These are phyloP conservation scores for Nicotiana obtusifolia DNA, from an alignment of 257 asterid genomes.

Conservation along the genomic window DNA sequence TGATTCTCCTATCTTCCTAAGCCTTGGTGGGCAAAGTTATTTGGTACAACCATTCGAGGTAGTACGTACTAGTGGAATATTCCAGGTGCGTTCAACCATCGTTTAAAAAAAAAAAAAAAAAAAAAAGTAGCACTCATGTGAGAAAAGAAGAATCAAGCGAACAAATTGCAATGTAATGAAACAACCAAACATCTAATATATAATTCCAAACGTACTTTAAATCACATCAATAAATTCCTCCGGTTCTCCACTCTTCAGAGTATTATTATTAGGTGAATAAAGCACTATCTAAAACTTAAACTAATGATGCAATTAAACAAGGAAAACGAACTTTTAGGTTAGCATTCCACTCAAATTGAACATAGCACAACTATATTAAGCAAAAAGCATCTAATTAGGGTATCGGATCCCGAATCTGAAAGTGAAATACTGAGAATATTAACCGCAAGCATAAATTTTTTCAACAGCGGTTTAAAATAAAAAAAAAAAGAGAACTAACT, in stretches of 20 bases:
- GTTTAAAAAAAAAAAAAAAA: too few relatives aligned
- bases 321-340: background rate
- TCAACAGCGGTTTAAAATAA: background rate
- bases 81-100: too few relatives aligned
- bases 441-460: background rate
- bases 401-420: conserved; percentile 48
- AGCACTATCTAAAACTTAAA: conserved; percentile 2
- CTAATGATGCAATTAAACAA: background rate
- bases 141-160: conserved; percentile 10
- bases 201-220: conserved; percentile 20
- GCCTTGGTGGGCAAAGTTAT: too few relatives aligned
- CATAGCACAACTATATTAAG: background rate
- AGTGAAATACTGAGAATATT: conserved; percentile 15
- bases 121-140: conserved; percentile 25
- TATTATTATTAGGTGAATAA: conserved; percentile 9
- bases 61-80: too few relatives aligned
- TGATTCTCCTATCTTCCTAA: too few relatives aligned
- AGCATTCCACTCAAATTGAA: background rate
- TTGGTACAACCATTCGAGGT: too few relatives aligned
- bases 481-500: conserved; percentile 32
- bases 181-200: conserved; percentile 42
- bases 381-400: conserved; percentile 11
- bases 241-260: background rate
- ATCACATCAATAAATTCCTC: conserved; percentile 31
- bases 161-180: conserved; percentile 14